A percentile compares a stretch with the other conserved stretches of the same genome.
phyloP scores from a whole-genome alignment of 2,329 filamentous ascomycete species.

The Dothideomycetes sp. region DNA sequence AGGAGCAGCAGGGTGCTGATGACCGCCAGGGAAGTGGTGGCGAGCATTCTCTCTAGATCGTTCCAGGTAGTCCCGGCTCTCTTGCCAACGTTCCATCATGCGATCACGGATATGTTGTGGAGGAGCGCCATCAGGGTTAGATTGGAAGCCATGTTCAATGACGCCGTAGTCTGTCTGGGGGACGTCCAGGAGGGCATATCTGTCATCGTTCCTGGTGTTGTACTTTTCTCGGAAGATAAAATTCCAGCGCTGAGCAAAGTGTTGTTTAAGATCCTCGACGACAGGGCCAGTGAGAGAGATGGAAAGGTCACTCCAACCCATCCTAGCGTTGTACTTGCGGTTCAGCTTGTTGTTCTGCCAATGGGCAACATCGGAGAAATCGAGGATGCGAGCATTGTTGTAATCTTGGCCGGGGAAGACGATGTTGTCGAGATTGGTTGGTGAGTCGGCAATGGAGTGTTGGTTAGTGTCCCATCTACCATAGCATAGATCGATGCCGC shows the following conservation, averaged over 20 bases:
- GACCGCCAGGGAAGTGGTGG: slow-evolving; percentile 15
- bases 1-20: slow-evolving; percentile 8
- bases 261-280: slow-evolving; percentile 62
- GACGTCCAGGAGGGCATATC: slow-evolving; percentile 37
- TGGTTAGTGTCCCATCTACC: slow-evolving; percentile 77
- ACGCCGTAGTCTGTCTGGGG: slow-evolving; percentile 27
- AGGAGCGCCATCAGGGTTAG: slow-evolving; percentile 20
- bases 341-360: slow-evolving; percentile 84
- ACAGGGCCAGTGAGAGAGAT: slow-evolving; percentile 67
- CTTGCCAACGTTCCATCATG: slow-evolving; percentile 23
- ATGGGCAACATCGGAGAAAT: slow-evolving; percentile 67
- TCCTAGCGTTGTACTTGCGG: slow-evolving; percentile 59
- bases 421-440: slow-evolving; percentile 63
- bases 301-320: slow-evolving; percentile 88
- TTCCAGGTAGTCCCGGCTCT: slow-evolving; percentile 19
- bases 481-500: slow-evolving; percentile 77
- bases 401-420: slow-evolving; percentile 87
- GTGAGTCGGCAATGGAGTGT: slow-evolving; percentile 76
- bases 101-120: slow-evolving; percentile 24
- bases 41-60: slow-evolving; percentile 19
- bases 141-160: slow-evolving; percentile 20
- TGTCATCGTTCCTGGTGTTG: slow-evolving; percentile 38
- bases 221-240: slow-evolving; percentile 85
- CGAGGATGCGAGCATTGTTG: slow-evolving; percentile 78
- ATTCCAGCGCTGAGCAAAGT: slow-evolving; percentile 86